Evolutionary conservation across 768 basidiomycete species (phyloP).

Genomic region (Amyloporia xantha): DNA sequence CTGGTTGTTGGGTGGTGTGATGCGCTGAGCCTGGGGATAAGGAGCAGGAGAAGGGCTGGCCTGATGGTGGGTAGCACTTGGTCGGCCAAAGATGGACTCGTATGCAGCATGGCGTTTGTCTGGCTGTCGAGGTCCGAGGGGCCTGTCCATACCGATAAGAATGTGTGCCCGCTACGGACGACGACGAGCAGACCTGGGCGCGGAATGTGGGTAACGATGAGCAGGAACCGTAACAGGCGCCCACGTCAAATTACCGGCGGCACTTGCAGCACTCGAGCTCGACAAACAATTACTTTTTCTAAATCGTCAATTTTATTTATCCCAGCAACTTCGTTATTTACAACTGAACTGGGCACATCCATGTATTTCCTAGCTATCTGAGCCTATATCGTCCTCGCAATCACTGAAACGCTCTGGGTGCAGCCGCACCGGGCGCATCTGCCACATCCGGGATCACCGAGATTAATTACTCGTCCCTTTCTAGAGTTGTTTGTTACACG

Average conservation of each 20-base stretch:
- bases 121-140: constrained; percentile 50
- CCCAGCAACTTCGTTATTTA: too few relatives aligned
- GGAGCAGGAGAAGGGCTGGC: constrained; percentile 24
- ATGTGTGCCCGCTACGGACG: neutral
- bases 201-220: neutral
- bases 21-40: constrained; percentile 33
- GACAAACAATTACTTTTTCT: too few relatives aligned
- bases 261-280: too few relatives aligned
- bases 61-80: constrained; percentile 50
- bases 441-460: too few relatives aligned
- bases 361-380: too few relatives aligned
- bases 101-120: constrained; percentile 80
- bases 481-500: too few relatives aligned
- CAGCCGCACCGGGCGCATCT: too few relatives aligned
- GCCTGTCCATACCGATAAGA: constrained; percentile 38
- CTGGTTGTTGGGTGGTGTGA: constrained; percentile 27
- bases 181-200: constrained; percentile 1
- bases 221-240: neutral
- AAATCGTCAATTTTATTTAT: too few relatives aligned
- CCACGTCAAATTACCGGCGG: constrained; percentile 1
- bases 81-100: constrained; percentile 83
- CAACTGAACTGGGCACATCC: too few relatives aligned
- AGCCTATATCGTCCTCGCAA: too few relatives aligned
- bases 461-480: too few relatives aligned
- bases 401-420: too few relatives aligned